Evolutionary conservation across 169 alveolate species (phyloP), one percentile per base, ranked within the genome.

Genomic region (Cryptosporidium parvum): DNA sequence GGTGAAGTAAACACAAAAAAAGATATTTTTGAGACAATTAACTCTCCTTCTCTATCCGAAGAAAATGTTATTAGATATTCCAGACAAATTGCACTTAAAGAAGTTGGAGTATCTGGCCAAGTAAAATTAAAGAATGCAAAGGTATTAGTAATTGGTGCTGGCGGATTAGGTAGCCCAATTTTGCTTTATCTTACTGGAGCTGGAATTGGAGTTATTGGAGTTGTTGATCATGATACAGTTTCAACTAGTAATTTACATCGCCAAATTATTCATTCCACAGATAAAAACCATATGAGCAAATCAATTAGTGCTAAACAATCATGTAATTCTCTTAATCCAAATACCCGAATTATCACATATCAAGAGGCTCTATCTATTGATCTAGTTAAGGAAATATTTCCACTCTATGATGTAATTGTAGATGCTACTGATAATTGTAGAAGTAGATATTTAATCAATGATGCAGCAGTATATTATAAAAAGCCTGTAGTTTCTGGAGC

Each of bases 101-200:
- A 91, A 72, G 91, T 95, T 69, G 95, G 97, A 23, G 80, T 93
- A 14, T 87, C 92, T 53, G 97, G 97, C 2, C 96, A 96, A 87
- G 51, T 75, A 52, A 85, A 91, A 84, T 53, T 96, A 37, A 93
- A 92, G 58, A 70, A 94, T 44, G 91, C 99, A 31, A 96, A 96
- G 75, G 99, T 97, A 35, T 91, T 97, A 53, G 94, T 98, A 1
- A 93, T 98, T 3, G 99, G 99, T 33, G 98, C 99, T 33, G 99
- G 99, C 67, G 99, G 99, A 18, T 92, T 98, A 16, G 99, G 99
- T 18, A 96, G 99, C 23, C 99, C 99, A 14, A 95, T 97, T 37
- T 85, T 96, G 14, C 92, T 96, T 62, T 98, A 98, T 86, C 93
- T 98, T 53, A 94, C 99, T 9, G 99, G 99, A n/a, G 98, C 99